phyloP scores from a whole-genome alignment of 2,329 filamentous ascomycete species.

The Paraphoma sp. region DNA sequence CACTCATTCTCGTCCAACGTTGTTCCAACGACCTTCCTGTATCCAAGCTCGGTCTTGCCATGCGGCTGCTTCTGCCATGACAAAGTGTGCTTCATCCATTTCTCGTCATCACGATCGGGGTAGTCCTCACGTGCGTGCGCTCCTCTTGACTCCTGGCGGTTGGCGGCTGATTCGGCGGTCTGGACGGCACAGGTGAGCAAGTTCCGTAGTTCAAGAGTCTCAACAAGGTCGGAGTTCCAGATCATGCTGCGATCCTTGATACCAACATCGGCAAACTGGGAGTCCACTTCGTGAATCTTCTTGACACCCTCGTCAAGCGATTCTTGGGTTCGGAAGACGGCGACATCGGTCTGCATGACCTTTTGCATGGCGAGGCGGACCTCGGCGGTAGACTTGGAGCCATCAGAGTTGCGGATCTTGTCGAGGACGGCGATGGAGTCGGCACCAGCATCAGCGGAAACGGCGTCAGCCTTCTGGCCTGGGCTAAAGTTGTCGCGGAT shows the following conservation, averaged over 20 bases:
- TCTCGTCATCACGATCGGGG: conserved; percentile 91
- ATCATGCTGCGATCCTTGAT: conserved; percentile 99
- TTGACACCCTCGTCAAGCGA: conserved; percentile 90
- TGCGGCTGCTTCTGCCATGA: conserved; percentile 95
- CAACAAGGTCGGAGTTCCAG: conserved; percentile 97
- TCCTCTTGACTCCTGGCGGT: conserved; percentile 96
- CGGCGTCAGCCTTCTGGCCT: conserved; percentile 77
- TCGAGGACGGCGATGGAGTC: conserved; percentile 87
- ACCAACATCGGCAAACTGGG: conserved; percentile 79
- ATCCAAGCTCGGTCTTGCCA: conserved; percentile 82
- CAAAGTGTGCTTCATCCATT: conserved; percentile 99
- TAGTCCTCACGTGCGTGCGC: conserved; percentile 97
- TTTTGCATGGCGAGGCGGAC: conserved; percentile 94
- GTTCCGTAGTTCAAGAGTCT: conserved; percentile 95
- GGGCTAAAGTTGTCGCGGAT: conserved; percentile 94
- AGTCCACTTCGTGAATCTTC: conserved; percentile 86
- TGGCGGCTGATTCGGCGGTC: conserved; percentile 88
- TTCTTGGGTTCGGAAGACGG: conserved; percentile 94
- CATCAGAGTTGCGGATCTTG: conserved; percentile 81
- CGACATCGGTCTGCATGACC: conserved; percentile 97
- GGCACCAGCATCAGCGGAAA: conserved; percentile 85
- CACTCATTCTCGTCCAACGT: conserved; percentile 96
- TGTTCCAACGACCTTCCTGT: conserved; percentile 80
- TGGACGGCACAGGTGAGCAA: conserved; percentile 95
- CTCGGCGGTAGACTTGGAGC: conserved; percentile 86